phyloP scores from a whole-genome alignment of 202 grass and related monocot genomes.

The Alloteropsis angusta region DNA sequence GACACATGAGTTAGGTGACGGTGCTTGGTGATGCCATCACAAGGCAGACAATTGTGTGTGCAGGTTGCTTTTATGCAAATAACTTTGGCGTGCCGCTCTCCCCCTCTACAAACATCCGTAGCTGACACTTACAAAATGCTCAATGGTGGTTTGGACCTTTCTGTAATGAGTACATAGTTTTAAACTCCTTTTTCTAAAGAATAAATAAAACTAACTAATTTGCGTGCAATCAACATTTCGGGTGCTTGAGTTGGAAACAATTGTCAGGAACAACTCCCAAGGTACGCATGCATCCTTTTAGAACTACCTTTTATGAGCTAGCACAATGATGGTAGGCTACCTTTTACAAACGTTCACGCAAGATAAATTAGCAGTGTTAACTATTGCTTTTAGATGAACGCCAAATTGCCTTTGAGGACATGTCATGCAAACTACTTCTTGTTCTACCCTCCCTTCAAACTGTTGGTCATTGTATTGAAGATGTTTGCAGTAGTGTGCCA shows the following conservation, averaged over 20 bases:
- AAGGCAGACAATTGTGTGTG: background rate
- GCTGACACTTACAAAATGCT: conserved; percentile 9
- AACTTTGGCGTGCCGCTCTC: conserved; percentile 2
- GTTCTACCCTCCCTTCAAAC: no score
- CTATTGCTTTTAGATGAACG: background rate
- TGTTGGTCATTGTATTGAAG: no score
- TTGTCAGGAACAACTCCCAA: background rate
- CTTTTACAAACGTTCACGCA: background rate
- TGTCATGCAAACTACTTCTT: background rate
- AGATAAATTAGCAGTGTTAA: background rate
- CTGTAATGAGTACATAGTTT: background rate
- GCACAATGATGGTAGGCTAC: background rate
- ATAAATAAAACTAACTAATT: background rate
- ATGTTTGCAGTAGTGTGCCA: no score
- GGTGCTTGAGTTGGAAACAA: background rate
- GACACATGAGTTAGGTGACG: background rate
- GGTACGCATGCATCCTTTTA: background rate
- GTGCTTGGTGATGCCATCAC: background rate
- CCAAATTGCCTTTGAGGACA: background rate
- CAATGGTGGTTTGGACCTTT: background rate
- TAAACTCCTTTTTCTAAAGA: background rate
- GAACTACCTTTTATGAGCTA: background rate
- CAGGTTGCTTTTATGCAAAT: background rate
- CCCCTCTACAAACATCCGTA: background rate
- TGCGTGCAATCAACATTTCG: background rate